phyloP scores from a whole-genome alignment of 1,284 basidiomycete species.

The Ustanciosporium gigantosporum region DNA sequence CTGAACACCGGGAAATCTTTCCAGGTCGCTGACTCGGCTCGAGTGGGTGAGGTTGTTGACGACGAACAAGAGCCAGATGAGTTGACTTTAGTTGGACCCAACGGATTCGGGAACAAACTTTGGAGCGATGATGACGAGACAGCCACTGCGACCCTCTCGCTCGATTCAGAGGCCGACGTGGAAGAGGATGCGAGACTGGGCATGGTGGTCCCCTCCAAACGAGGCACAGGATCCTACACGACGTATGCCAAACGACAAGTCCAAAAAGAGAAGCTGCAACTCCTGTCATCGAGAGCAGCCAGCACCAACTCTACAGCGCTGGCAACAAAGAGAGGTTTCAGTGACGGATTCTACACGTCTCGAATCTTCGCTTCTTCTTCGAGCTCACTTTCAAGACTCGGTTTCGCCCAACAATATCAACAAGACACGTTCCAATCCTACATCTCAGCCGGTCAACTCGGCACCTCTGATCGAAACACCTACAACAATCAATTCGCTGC shows the following conservation, averaged over 20 bases:
- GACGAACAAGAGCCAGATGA: constrained; percentile 4
- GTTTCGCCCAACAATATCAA: constrained; percentile 71
- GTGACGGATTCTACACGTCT: constrained; percentile 70
- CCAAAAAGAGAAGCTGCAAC: constrained; percentile 3
- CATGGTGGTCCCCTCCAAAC: constrained; percentile 3
- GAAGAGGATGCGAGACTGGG: constrained; percentile 3
- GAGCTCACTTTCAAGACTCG: constrained; percentile 68
- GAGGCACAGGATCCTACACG: constrained; percentile 17
- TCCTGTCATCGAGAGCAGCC: not conserved
- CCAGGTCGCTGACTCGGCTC: not conserved
- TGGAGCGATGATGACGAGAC: not conserved
- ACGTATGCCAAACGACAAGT: constrained; percentile 13
- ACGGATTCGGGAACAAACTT: constrained; percentile 24
- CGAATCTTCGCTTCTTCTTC: constrained; percentile 67
- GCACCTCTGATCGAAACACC: constrained; percentile 3
- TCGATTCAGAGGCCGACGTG: no score
- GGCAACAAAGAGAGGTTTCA: constrained; percentile 65
- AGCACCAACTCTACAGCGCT: constrained; percentile 4
- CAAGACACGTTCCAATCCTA: constrained; percentile 61
- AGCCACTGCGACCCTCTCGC: no score
- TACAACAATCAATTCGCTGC: constrained; percentile 37
- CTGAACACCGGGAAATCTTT: constrained; percentile 18
- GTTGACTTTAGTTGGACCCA: constrained; percentile 10
- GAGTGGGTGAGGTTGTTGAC: no score
- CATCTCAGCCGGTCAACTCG: constrained; percentile 15